Conservation (phyloP, 2,329 filamentous ascomycete species). For the Alternaria consortialis region DNA sequence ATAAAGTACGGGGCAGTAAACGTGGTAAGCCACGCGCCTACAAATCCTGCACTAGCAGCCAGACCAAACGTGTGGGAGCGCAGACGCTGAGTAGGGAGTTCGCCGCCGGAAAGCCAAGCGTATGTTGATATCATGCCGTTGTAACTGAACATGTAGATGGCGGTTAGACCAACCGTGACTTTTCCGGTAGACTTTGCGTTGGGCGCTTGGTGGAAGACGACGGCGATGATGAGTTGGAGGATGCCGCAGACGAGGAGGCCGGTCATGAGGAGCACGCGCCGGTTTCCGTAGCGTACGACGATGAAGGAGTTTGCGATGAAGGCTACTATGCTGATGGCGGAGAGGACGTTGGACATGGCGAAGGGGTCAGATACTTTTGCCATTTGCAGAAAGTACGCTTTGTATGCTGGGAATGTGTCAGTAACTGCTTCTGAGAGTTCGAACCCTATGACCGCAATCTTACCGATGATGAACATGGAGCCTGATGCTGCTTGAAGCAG, state of each 20-base stretch:
- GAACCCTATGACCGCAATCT: too few species aligned
- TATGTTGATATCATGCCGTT: constrained; percentile 65
- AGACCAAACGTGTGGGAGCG: constrained; percentile 66
- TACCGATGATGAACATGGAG: constrained; percentile 47
- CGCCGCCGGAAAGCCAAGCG: constrained; percentile 66
- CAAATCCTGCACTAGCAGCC: constrained; percentile 63
- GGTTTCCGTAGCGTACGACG: constrained; percentile 63
- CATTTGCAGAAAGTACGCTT: constrained; percentile 69
- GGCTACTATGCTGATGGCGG: constrained; percentile 63
- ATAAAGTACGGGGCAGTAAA: constrained; percentile 70
- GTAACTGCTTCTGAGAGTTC: too few species aligned
- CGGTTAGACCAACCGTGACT: constrained; percentile 62
- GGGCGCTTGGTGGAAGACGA: constrained; percentile 60
- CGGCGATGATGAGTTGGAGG: constrained; percentile 63
- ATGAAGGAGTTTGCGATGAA: constrained; percentile 64
- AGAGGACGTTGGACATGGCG: constrained; percentile 65
- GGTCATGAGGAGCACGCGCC: constrained; percentile 62
- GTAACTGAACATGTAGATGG: constrained; percentile 64
- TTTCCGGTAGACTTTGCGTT: constrained; percentile 52
- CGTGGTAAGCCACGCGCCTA: constrained; percentile 64
- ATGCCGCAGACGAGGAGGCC: constrained; percentile 64
- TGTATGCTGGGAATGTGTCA: constrained; percentile 28
- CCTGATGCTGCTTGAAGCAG: constrained; percentile 51
- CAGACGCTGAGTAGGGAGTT: constrained; percentile 65
- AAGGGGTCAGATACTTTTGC: constrained; percentile 65